These are phyloP conservation scores for Taiozyma sp. DNA, from an alignment of 1,139 yeast species.

Conservation along the genomic window DNA sequence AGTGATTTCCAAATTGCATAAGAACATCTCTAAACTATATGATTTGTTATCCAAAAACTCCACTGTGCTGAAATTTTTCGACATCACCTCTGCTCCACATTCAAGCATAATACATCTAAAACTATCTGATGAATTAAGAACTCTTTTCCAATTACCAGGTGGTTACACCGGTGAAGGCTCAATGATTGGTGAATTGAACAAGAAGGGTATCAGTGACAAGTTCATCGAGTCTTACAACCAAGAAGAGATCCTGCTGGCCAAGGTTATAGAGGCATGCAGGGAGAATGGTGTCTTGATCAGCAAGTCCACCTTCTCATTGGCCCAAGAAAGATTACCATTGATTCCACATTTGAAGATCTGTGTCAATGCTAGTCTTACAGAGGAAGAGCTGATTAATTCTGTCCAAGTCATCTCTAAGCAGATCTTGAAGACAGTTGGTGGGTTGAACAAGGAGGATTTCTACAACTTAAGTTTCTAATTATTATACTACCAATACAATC, in stretches of 20 bases:
- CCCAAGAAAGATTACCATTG: slow-evolving; percentile 73
- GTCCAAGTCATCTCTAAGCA: slow-evolving; percentile 20
- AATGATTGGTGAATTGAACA: slow-evolving; percentile 22
- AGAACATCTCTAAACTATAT: slow-evolving; percentile 25
- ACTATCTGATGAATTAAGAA: slow-evolving; percentile 36
- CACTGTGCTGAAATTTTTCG: slow-evolving; percentile 33
- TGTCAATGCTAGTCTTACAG: slow-evolving; percentile 48
- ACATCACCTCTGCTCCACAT: slow-evolving; percentile 48
- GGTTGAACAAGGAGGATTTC: slow-evolving; percentile 8
- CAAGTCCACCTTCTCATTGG: slow-evolving; percentile 62
- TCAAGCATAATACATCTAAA: slow-evolving; percentile 69
- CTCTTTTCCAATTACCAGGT: slow-evolving; percentile 12
- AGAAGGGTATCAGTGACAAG: slow-evolving; percentile 27
- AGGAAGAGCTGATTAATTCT: slow-evolving; percentile 44
- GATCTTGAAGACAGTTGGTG: slow-evolving; percentile 8
- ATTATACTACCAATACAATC: background rate
- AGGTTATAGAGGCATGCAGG: slow-evolving; percentile 50
- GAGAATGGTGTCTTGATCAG: slow-evolving; percentile 54
- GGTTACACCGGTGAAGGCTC: slow-evolving; percentile 21
- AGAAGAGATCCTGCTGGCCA: slow-evolving; percentile 60
- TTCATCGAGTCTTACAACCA: slow-evolving; percentile 41
- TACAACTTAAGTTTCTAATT: background rate
- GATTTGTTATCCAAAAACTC: slow-evolving; percentile 29
- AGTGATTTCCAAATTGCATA: slow-evolving; percentile 29
- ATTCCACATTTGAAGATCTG: slow-evolving; percentile 66